Conservation (phyloP, 805 yeast species). For the Candida germanica region DNA sequence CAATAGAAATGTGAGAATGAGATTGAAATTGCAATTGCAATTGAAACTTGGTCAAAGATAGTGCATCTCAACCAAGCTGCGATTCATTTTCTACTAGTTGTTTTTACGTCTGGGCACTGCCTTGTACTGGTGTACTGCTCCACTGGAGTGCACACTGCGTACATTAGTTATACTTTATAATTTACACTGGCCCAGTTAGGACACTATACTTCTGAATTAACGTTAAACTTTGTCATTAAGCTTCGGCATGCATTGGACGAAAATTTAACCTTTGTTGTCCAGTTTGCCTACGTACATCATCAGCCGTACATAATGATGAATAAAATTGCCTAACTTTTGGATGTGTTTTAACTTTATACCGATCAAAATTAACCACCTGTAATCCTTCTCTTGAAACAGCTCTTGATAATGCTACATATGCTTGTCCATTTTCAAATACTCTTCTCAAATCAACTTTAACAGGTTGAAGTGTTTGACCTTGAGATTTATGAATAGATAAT, state of each 20-base stretch:
- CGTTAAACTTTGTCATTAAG: no score
- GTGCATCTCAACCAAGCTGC: no score
- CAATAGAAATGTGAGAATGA: no score
- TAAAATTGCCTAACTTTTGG: constrained; percentile 71
- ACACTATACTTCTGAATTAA: no score
- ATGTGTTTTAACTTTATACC: constrained; percentile 64
- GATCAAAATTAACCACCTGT: constrained; percentile 73
- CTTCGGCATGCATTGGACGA: not conserved
- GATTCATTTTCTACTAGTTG: no score
- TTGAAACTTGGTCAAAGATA: no score
- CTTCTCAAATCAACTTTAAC: constrained; percentile 81
- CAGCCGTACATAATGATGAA: constrained; percentile 39
- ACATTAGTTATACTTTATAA: no score
- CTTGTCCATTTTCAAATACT: constrained; percentile 90
- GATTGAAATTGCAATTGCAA: no score
- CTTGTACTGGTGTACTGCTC: no score
- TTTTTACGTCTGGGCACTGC: no score
- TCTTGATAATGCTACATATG: constrained; percentile 91
- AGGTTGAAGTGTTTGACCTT: constrained; percentile 82
- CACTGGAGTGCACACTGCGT: no score
- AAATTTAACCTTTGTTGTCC: constrained; percentile 11
- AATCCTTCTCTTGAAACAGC: constrained; percentile 82
- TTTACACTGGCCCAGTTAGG: no score
- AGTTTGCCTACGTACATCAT: constrained; percentile 16
- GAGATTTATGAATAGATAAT: constrained; percentile 90